These are phyloP conservation scores for Epicoccum sorghinum DNA, from an alignment of 2,329 filamentous ascomycete genomes.

Conservation along the genomic window DNA sequence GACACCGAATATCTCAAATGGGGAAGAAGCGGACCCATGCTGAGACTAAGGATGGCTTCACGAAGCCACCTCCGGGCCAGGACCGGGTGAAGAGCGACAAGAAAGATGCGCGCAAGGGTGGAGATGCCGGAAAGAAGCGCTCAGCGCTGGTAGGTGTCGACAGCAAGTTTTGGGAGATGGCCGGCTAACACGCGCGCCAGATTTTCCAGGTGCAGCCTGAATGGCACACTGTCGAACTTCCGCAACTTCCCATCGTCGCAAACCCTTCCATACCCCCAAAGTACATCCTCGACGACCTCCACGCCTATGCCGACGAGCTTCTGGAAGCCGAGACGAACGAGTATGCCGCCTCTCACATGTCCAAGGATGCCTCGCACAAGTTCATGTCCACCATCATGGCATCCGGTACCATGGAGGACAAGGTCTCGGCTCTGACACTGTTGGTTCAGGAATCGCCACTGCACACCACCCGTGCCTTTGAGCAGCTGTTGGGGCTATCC, in stretches of 20 bases:
- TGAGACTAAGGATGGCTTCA: slow-evolving; percentile 49
- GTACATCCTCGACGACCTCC: slow-evolving; percentile 62
- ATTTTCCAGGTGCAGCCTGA: slow-evolving; percentile 67
- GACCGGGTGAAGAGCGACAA: slow-evolving; percentile 38
- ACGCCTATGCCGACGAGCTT: slow-evolving; percentile 74
- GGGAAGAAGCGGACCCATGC: slow-evolving; percentile 51
- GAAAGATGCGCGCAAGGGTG: slow-evolving; percentile 41
- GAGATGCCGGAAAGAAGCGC: slow-evolving; percentile 38
- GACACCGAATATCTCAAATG: slow-evolving; percentile 44
- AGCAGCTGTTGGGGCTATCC: slow-evolving; percentile 81
- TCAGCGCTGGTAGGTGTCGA: slow-evolving; percentile 37
- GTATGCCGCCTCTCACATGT: slow-evolving; percentile 73
- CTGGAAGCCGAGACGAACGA: slow-evolving; percentile 77
- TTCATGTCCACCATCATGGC: slow-evolving; percentile 98
- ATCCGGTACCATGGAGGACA: slow-evolving; percentile 94
- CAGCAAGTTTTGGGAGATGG: slow-evolving; percentile 5
- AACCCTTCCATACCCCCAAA: slow-evolving; percentile 57
- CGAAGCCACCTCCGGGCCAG: slow-evolving; percentile 44
- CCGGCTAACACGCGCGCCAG: slow-evolving; percentile 47
- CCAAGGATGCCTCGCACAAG: slow-evolving; percentile 86
- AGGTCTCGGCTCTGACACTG: slow-evolving; percentile 91
- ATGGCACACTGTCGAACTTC: slow-evolving; percentile 68
- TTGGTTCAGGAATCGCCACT: slow-evolving; percentile 95
- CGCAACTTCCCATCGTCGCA: slow-evolving; percentile 56
- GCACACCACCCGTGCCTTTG: slow-evolving; percentile 88